A percentile compares a stretch with the other conserved stretches of the same genome.
Evolutionary conservation across 2,329 filamentous ascomycete genomes (phyloP).

Genomic region (Rhynchosporium secalis): DNA sequence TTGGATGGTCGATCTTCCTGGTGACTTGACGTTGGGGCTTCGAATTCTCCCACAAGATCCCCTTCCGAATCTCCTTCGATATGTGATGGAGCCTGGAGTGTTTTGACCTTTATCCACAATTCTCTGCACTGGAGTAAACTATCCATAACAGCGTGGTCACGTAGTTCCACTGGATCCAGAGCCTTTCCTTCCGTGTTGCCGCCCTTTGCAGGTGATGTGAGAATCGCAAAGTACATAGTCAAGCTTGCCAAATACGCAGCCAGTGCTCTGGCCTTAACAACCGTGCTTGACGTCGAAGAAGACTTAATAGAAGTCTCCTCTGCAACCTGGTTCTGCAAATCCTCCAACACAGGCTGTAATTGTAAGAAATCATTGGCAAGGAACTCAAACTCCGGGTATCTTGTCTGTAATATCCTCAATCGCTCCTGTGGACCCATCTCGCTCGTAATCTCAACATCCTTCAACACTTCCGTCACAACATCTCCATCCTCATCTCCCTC

Average conservation of each 20-base stretch:
- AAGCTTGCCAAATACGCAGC: constrained; percentile 84
- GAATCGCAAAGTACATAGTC: constrained; percentile 89
- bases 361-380: constrained; percentile 67
- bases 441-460: constrained; percentile 77
- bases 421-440: constrained; percentile 76
- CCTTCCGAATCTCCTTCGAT: constrained; percentile 38
- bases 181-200: constrained; percentile 55
- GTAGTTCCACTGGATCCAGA: constrained; percentile 74
- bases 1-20: constrained; percentile 25
- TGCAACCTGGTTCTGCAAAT: constrained; percentile 59
- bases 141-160: constrained; percentile 90
- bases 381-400: constrained; percentile 91
- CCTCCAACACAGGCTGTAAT: constrained; percentile 57
- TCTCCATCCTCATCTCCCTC: constrained; percentile 52
- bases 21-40: constrained; percentile 31
- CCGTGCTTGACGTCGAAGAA: constrained; percentile 27
- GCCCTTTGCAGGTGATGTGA: constrained; percentile 76
- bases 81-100: constrained; percentile 48
- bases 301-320: constrained; percentile 32
- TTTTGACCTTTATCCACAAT: constrained; percentile 75
- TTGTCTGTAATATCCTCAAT: constrained; percentile 69
- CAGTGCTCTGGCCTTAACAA: constrained; percentile 76
- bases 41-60: constrained; percentile 30
- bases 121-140: constrained; percentile 76
- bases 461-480: constrained; percentile 82